Evolutionary conservation across 768 basidiomycete genomes (phyloP).

Genomic region (Collybiopsis confluens): DNA sequence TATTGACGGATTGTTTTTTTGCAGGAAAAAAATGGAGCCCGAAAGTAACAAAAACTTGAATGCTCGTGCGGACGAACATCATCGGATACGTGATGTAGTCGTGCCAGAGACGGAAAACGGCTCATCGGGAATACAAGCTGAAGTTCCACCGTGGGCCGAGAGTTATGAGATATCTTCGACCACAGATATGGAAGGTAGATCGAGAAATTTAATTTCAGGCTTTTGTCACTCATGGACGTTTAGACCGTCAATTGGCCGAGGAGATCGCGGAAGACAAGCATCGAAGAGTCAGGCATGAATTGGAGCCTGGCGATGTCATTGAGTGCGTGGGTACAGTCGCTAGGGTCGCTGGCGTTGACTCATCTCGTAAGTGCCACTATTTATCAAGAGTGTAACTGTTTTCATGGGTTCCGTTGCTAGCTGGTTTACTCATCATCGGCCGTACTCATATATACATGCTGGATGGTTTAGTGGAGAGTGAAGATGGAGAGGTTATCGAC

Average conservation of each 20-base stretch:
- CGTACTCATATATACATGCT: conserved; percentile 84
- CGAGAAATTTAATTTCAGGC: conserved; percentile 4
- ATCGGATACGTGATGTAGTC: conserved; percentile 45
- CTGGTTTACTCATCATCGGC: conserved; percentile 86
- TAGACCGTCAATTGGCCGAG: conserved; percentile 61
- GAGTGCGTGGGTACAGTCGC: conserved; percentile 85
- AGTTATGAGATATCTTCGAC: conserved; percentile 64
- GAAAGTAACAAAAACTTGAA: conserved; percentile 44
- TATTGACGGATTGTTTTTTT: background rate
- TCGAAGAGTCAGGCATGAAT: conserved; percentile 77
- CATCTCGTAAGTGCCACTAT: conserved; percentile 62
- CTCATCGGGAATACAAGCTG: conserved; percentile 42
- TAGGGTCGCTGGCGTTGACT: conserved; percentile 86
- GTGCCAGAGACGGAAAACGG: conserved; percentile 47
- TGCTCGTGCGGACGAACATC: conserved; percentile 42
- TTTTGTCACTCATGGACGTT: background rate
- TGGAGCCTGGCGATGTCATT: conserved; percentile 87
- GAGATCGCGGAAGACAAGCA: conserved; percentile 88
- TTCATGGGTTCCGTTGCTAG: conserved; percentile 28
- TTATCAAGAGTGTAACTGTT: background rate
- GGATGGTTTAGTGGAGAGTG: conserved; percentile 83
- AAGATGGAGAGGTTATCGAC: conserved; percentile 86
- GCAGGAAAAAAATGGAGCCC: conserved; percentile 75
- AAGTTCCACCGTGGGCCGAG: conserved; percentile 73
- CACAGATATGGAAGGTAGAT: conserved; percentile 50